Conservation (phyloP, 495 filamentous ascomycete species). For the Penicillium tannophilum region DNA sequence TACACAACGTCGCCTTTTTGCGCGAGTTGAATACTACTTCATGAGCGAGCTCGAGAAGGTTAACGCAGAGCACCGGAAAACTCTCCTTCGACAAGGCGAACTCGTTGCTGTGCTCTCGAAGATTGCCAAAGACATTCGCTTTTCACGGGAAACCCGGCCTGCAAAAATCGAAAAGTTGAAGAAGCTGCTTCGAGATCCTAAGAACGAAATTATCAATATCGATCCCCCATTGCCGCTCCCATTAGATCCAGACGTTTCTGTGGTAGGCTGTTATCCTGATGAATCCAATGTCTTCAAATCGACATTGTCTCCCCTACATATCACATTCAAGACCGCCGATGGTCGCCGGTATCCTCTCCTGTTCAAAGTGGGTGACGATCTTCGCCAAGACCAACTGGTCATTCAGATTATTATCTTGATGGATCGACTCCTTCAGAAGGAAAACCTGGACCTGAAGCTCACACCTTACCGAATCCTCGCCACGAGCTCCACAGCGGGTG, state of each 20-base stretch:
- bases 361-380: slow-evolving; percentile 96
- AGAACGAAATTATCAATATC: slow-evolving; percentile 80
- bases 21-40: slow-evolving; percentile 92
- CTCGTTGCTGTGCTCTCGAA: slow-evolving; percentile 83
- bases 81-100: slow-evolving; percentile 84
- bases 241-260: slow-evolving; percentile 77
- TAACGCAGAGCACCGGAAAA: slow-evolving; percentile 68
- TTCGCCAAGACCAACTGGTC: slow-evolving; percentile 95
- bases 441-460: slow-evolving; percentile 94
- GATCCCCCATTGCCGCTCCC: slow-evolving; percentile 89
- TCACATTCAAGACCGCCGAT: slow-evolving; percentile 83
- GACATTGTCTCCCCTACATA: slow-evolving; percentile 81
- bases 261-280: slow-evolving; percentile 79
- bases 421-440: slow-evolving; percentile 93
- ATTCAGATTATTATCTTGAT: slow-evolving; percentile 98
- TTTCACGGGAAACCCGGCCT: slow-evolving; percentile 72
- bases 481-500: slow-evolving; percentile 83
- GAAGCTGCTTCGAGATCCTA: slow-evolving; percentile 79
- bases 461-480: slow-evolving; percentile 96
- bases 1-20: slow-evolving; percentile 79
- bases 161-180: slow-evolving; percentile 83
- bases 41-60: slow-evolving; percentile 73
- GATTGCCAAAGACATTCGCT: slow-evolving; percentile 86
- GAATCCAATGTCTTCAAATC: slow-evolving; percentile 95
- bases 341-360: slow-evolving; percentile 84